A percentile compares a stretch with the other conserved stretches of the same genome.
Evolutionary conservation across 345 rosid genomes (phyloP).

Genomic region (Pelargonium nanum): DNA sequence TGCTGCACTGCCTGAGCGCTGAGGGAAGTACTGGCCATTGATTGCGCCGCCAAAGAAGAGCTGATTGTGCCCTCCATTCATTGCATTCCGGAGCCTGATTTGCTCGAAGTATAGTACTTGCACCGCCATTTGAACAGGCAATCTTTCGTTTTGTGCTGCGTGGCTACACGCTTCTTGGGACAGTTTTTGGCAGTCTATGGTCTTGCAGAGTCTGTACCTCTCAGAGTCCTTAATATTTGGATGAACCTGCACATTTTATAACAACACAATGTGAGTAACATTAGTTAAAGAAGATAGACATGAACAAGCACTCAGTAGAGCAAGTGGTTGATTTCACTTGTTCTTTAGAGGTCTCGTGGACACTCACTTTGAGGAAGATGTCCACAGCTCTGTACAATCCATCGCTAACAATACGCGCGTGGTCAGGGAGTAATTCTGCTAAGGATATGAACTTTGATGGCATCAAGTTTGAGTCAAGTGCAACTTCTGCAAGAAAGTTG

Average conservation of each 20-base stretch:
- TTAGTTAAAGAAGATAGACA: not conserved
- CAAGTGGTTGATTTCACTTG: no score
- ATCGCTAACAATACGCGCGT: conserved; percentile 81
- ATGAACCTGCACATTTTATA: conserved; percentile 60
- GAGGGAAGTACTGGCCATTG: conserved; percentile 59
- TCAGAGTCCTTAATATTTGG: conserved; percentile 83
- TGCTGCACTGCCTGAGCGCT: conserved; percentile 75
- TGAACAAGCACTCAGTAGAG: not conserved
- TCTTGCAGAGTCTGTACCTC: conserved; percentile 79
- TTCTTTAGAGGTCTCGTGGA: no score
- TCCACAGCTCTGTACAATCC: conserved; percentile 89
- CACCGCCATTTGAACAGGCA: conserved; percentile 95
- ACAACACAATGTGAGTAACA: not conserved
- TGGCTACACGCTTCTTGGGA: conserved; percentile 99
- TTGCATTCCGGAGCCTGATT: conserved; percentile 84
- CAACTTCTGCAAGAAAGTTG: conserved; percentile 84
- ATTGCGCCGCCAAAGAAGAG: conserved; percentile 56
- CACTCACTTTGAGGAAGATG: conserved; percentile 71
- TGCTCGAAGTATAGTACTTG: conserved; percentile 91
- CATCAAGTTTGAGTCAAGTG: conserved; percentile 59
- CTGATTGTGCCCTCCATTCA: conserved; percentile 78
- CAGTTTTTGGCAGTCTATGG: conserved; percentile 86
- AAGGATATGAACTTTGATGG: conserved; percentile 74
- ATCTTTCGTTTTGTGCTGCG: conserved; percentile 88
- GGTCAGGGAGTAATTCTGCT: conserved; percentile 86